A percentile compares a stretch with the other conserved stretches of the same genome.
Evolutionary conservation across 352 stramenopile species (phyloP).

Genomic region (Phytophthora crassamura): DNA sequence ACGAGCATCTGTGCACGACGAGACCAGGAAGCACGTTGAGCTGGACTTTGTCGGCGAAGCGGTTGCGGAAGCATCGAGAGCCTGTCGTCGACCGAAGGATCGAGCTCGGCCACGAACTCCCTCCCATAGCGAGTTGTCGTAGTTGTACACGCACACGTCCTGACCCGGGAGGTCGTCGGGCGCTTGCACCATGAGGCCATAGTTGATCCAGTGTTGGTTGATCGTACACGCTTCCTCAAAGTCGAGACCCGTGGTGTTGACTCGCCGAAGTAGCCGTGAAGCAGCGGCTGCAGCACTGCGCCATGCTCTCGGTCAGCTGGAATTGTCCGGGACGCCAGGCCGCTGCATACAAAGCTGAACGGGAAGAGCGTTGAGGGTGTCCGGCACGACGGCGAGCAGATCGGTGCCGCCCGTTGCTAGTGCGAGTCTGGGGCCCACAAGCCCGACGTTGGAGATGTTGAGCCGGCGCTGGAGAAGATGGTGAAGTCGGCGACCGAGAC

Average conservation of each 20-base stretch:
- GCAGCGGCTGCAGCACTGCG: constrained; percentile 5
- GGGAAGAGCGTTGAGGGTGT: constrained; percentile 20
- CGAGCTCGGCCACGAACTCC: constrained; percentile 9
- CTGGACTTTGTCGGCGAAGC: constrained; percentile 18
- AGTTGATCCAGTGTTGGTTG: constrained; percentile 18
- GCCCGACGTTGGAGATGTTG: constrained; percentile 9
- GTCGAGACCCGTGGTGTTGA: constrained; percentile 19
- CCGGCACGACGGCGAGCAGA: constrained; percentile 6
- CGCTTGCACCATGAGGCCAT: constrained; percentile 22
- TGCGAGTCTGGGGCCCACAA: constrained; percentile 10
- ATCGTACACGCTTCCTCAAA: constrained; percentile 11
- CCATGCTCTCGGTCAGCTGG: background rate
- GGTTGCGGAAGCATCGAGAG: constrained; percentile 13
- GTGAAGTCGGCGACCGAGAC: constrained; percentile 21
- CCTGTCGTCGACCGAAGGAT: background rate
- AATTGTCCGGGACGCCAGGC: constrained; percentile 4
- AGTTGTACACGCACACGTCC: constrained; percentile 27
- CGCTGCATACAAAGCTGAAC: constrained; percentile 13
- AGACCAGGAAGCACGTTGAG: constrained; percentile 25
- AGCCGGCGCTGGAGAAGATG: constrained; percentile 18
- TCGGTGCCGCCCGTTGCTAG: constrained; percentile 13
- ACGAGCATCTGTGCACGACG: constrained; percentile 27
- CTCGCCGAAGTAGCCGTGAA: constrained; percentile 26
- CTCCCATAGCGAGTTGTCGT: constrained; percentile 28
- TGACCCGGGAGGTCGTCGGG: constrained; percentile 18